Evolutionary conservation across 1,284 basidiomycete species (phyloP).

Genomic region (Tilletia caries): DNA sequence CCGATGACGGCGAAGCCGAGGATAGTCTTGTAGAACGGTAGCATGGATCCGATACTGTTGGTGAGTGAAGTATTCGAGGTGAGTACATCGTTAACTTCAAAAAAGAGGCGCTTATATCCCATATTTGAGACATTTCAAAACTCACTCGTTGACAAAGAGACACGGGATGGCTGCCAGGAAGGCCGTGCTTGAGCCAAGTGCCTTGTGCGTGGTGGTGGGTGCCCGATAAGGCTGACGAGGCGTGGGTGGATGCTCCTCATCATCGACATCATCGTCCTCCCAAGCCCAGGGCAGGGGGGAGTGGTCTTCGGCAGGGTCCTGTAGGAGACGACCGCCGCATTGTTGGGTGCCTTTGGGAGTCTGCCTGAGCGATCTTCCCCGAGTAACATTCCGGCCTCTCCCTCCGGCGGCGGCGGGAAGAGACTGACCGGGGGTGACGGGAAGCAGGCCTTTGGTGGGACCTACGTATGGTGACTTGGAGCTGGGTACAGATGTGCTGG

Average conservation of each 20-base stretch:
- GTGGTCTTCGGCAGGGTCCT: background rate
- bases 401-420: background rate
- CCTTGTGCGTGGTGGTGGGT: slow-evolving; percentile 4
- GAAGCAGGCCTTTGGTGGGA: background rate
- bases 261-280: slow-evolving; percentile 11
- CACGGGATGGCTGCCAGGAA: slow-evolving; percentile 11
- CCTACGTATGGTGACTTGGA: background rate
- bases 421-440: background rate
- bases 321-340: no score
- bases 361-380: background rate
- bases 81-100: no score
- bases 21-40: slow-evolving; percentile 14
- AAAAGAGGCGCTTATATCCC: no score
- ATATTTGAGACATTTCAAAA: no score
- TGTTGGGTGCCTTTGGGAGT: background rate
- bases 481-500: background rate
- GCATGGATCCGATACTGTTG: background rate
- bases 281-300: slow-evolving; percentile 9
- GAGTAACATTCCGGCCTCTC: background rate
- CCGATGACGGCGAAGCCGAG: slow-evolving; percentile 14
- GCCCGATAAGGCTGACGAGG: background rate
- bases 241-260: slow-evolving; percentile 3
- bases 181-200: background rate
- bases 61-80: background rate
- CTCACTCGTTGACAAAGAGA: background rate